phyloP scores from a whole-genome alignment of 2,329 filamentous ascomycete species.

The Xylariaceae sp. region DNA sequence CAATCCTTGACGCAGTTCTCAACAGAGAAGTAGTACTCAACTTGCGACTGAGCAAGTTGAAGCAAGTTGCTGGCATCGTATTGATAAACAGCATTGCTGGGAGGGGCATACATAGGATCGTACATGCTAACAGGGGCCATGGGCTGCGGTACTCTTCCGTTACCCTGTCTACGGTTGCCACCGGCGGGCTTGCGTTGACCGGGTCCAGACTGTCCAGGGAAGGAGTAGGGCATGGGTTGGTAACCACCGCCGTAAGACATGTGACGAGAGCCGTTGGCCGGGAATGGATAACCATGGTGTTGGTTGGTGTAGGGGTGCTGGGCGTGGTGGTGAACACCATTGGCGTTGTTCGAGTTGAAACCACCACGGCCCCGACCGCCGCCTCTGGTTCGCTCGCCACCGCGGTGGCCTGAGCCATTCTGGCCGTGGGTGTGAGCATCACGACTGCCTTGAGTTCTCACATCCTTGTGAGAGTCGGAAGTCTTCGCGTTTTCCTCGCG shows the following conservation, averaged over 20 bases:
- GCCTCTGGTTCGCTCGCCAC: slow-evolving; percentile 40
- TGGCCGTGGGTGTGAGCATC: slow-evolving; percentile 24
- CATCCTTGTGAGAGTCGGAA: slow-evolving; percentile 23
- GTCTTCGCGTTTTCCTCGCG: slow-evolving; percentile 21
- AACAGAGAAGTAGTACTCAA: slow-evolving; percentile 95
- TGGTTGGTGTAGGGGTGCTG: slow-evolving; percentile 21
- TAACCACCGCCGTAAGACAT: slow-evolving; percentile 22
- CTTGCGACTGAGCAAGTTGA: slow-evolving; percentile 41
- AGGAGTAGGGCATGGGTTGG: slow-evolving; percentile 25
- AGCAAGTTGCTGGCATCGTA: slow-evolving; percentile 44
- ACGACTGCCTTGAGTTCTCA: slow-evolving; percentile 16
- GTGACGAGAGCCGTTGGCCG: slow-evolving; percentile 16
- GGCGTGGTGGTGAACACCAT: slow-evolving; percentile 26
- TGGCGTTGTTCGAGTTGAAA: slow-evolving; percentile 27
- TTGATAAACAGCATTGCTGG: slow-evolving; percentile 39
- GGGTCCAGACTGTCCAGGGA: slow-evolving; percentile 23
- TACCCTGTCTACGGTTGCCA: slow-evolving; percentile 23
- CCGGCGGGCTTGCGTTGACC: slow-evolving; percentile 24
- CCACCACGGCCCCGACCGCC: slow-evolving; percentile 41
- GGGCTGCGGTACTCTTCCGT: slow-evolving; percentile 18
- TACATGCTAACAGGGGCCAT: slow-evolving; percentile 48
- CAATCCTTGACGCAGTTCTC: slow-evolving; percentile 93
- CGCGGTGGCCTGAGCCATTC: slow-evolving; percentile 29
- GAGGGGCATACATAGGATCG: slow-evolving; percentile 51
- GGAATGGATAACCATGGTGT: slow-evolving; percentile 20